A percentile compares a stretch with the other conserved stretches of the same genome.
phyloP scores from a whole-genome alignment of 805 yeast genomes.

The Yamadazyma philogaea region DNA sequence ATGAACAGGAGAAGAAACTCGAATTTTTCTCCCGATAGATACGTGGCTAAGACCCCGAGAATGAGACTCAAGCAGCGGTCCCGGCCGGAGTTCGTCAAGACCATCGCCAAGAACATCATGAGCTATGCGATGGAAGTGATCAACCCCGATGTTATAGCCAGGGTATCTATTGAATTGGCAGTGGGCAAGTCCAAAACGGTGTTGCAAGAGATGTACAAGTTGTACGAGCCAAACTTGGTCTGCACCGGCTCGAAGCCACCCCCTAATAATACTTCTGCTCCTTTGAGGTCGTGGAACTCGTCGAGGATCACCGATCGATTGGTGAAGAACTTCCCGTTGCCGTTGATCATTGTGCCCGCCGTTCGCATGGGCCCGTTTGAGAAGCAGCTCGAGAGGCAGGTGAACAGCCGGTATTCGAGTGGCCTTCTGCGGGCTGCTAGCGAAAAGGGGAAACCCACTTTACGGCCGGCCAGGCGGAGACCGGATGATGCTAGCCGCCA shows the following conservation, averaged over 20 bases:
- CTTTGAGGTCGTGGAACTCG: slow-evolving; percentile 58
- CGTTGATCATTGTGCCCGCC: slow-evolving; percentile 66
- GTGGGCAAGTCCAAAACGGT: slow-evolving; percentile 56
- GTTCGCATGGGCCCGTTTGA: slow-evolving; percentile 55
- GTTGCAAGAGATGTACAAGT: slow-evolving; percentile 54
- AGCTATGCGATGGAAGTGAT: slow-evolving; percentile 47
- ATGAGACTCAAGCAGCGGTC: slow-evolving; percentile 36
- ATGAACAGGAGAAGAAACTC: slow-evolving; percentile 9
- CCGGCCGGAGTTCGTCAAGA: slow-evolving; percentile 47
- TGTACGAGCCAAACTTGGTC: slow-evolving; percentile 60
- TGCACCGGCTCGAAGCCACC: slow-evolving; percentile 50
- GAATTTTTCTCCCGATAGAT: slow-evolving; percentile 13
- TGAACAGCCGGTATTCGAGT: slow-evolving; percentile 14
- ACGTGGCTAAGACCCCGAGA: slow-evolving; percentile 22
- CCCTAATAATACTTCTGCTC: slow-evolving; percentile 37
- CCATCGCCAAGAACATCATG: slow-evolving; percentile 49
- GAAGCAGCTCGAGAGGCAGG: slow-evolving; percentile 34
- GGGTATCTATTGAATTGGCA: slow-evolving; percentile 58
- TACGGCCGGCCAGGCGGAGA: not conserved
- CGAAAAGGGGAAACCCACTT: not conserved
- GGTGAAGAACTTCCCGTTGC: slow-evolving; percentile 61
- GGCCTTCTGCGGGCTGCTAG: not conserved
- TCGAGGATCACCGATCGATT: slow-evolving; percentile 62
- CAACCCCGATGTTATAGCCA: slow-evolving; percentile 45
- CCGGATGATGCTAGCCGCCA: not conserved